These are phyloP conservation scores for Glycine soja DNA, from an alignment of 306 rosid genomes.

Conservation along the genomic window DNA sequence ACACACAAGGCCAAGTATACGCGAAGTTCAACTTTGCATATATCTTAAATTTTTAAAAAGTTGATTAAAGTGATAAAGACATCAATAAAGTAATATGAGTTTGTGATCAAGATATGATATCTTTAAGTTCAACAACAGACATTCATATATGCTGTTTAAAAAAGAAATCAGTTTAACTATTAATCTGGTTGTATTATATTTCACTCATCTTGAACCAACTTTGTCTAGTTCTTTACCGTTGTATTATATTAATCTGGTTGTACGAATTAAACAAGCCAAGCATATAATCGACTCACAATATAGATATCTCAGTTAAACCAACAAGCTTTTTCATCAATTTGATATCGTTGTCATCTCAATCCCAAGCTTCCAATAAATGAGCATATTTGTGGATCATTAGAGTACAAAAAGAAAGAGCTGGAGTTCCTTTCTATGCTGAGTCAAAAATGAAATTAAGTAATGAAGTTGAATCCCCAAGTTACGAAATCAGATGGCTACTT, in stretches of 20 bases:
- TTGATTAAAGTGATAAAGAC: not conserved
- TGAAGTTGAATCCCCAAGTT: conserved; percentile 3
- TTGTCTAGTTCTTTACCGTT: not conserved
- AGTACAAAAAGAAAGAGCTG: not conserved
- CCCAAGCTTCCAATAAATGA: conserved; percentile 32
- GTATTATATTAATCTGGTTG: not conserved
- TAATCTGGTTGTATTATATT: too few relatives aligned
- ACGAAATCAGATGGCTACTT: not conserved
- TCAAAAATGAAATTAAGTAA: conserved; percentile 1
- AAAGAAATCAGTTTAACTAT: not conserved
- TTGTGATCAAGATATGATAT: not conserved
- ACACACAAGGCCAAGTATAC: too few relatives aligned
- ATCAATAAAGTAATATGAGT: not conserved
- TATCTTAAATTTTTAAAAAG: not conserved
- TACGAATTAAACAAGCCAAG: too few relatives aligned
- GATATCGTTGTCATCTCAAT: not conserved
- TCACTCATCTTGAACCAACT: not conserved
- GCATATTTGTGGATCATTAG: conserved; percentile 7
- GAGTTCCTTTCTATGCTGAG: conserved; percentile 37
- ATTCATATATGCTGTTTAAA: not conserved
- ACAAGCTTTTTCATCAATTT: not conserved
- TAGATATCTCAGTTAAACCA: not conserved
- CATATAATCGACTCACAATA: too few relatives aligned
- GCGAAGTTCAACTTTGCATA: not conserved
- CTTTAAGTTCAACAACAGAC: not conserved